Evolutionary conservation across 1,284 basidiomycete genomes (phyloP).

Genomic region (Ceratobasidium sp.): DNA sequence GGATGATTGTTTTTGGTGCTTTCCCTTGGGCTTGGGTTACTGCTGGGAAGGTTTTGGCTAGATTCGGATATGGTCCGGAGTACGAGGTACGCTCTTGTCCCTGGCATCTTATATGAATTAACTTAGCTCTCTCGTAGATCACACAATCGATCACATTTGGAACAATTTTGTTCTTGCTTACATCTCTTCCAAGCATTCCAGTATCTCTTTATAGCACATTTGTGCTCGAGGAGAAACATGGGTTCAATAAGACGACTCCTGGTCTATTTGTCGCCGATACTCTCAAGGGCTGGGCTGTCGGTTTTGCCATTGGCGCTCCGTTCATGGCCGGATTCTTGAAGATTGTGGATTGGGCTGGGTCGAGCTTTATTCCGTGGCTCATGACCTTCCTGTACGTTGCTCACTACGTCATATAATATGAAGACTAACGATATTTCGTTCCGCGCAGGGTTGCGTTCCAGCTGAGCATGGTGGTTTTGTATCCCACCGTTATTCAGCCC

Average conservation of each 20-base stretch:
- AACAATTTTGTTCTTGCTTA: conserved; percentile 75
- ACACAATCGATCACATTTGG: conserved; percentile 87
- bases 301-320: conserved; percentile 85
- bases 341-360: conserved; percentile 95
- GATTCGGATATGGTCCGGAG: conserved; percentile 73
- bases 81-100: conserved; percentile 68
- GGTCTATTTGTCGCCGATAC: conserved; percentile 82
- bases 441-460: conserved; percentile 81
- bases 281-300: conserved; percentile 83
- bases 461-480: conserved; percentile 85
- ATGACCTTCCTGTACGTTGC: conserved; percentile 52
- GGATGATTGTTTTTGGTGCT: conserved; percentile 79
- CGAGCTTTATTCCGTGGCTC: conserved; percentile 59
- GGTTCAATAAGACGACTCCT: conserved; percentile 95
- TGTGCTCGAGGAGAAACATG: conserved; percentile 94
- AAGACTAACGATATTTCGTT: conserved; percentile 18
- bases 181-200: conserved; percentile 79
- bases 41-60: conserved; percentile 67
- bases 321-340: conserved; percentile 90
- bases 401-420: background rate
- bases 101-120: conserved; percentile 38
- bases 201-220: conserved; percentile 90
- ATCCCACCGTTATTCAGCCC: conserved; percentile 93
- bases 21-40: conserved; percentile 85
- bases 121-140: conserved; percentile 68